phyloP scores from a whole-genome alignment of 2,329 filamentous ascomycete genomes.

The Paraconiothyrium sp. region DNA sequence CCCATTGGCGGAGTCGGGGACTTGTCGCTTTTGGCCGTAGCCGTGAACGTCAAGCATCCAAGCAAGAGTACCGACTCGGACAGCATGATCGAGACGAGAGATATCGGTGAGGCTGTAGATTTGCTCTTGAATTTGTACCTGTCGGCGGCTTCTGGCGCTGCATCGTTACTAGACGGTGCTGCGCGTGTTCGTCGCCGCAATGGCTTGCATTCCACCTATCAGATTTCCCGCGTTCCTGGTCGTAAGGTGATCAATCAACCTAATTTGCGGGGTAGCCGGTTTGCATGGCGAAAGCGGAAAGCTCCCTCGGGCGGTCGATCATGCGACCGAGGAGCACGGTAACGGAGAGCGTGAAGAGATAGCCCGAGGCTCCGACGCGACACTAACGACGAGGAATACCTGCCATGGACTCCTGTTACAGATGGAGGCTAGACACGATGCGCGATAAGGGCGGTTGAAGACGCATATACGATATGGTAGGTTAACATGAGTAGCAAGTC shows the following conservation, averaged over 20 bases:
- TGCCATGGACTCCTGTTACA: not conserved
- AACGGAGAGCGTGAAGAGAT: conserved; percentile 1
- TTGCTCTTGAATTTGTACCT: not conserved
- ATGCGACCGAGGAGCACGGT: not conserved
- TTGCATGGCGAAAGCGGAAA: not conserved
- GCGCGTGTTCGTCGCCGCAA: not conserved
- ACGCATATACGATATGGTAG: too few relatives aligned
- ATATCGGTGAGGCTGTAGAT: not conserved
- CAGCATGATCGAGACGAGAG: not conserved
- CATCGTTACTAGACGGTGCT: not conserved
- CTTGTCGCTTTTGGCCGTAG: conserved; percentile 2
- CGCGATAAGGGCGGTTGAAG: not conserved
- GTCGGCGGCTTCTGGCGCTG: not conserved
- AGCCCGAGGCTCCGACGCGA: not conserved
- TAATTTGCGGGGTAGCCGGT: conserved; percentile 13
- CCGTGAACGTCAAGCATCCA: not conserved
- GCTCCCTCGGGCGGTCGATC: not conserved
- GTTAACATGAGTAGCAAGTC: too few relatives aligned
- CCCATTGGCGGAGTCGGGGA: conserved; percentile 48
- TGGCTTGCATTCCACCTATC: conserved; percentile 10
- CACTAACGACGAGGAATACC: not conserved
- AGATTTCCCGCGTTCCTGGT: not conserved
- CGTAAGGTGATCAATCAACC: not conserved
- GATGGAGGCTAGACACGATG: not conserved
- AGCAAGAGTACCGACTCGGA: not conserved